Evolutionary conservation across 192 early-diverging fungal genomes (phyloP).

Genomic region (Backusella sp.): DNA sequence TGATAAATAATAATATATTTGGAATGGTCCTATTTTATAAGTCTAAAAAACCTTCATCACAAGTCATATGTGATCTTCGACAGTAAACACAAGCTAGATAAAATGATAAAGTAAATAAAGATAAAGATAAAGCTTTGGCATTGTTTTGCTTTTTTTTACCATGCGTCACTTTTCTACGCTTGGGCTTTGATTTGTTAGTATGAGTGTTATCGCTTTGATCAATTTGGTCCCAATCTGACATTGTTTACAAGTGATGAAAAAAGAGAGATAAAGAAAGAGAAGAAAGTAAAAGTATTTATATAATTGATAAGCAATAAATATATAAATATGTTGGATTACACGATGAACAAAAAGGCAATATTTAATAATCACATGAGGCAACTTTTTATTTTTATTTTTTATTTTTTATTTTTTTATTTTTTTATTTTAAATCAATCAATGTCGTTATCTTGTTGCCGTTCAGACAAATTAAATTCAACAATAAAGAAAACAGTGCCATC

Average conservation of each 20-base stretch:
- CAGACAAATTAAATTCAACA: slow-evolving; percentile 57
- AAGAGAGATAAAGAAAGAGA: background rate
- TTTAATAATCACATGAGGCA: background rate
- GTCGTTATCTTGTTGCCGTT: background rate
- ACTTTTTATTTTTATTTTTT: background rate
- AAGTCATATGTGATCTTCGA: slow-evolving; percentile 95
- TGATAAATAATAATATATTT: background rate
- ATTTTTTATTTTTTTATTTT: no score
- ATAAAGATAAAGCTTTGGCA: background rate
- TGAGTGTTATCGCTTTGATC: background rate
- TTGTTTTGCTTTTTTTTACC: background rate
- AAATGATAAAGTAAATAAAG: background rate
- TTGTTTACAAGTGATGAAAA: background rate
- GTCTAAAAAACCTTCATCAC: slow-evolving; percentile 65
- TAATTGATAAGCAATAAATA: background rate
- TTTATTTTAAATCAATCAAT: slow-evolving; percentile 8
- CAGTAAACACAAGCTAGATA: slow-evolving; percentile 73
- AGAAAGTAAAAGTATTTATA: background rate
- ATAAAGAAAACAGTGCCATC: slow-evolving; percentile 65
- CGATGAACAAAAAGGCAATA: background rate
- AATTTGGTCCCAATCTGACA: background rate
- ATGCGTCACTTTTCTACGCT: slow-evolving; percentile 1
- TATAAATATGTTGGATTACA: background rate
- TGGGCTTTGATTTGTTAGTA: background rate
- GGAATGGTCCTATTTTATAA: background rate